These are phyloP conservation scores for Rhodomyrtus psidioides DNA, from an alignment of 441 rosid genomes.

Conservation along the genomic window DNA sequence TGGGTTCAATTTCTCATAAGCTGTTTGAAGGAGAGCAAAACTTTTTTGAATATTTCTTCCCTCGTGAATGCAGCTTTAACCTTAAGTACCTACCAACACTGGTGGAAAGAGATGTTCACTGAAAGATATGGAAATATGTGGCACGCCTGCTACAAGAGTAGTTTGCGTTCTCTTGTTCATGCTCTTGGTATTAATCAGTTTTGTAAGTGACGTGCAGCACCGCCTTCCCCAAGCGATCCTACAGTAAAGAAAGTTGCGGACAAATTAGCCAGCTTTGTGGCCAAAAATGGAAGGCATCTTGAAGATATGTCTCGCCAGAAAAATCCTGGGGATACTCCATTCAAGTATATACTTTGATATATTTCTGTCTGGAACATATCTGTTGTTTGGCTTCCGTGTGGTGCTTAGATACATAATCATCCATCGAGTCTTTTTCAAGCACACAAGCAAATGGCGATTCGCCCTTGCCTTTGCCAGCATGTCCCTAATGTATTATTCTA, in stretches of 20 bases:
- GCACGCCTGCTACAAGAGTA: conserved; percentile 83
- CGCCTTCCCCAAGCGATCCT: conserved; percentile 74
- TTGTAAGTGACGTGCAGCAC: conserved; percentile 99
- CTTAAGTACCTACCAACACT: conserved; percentile 70
- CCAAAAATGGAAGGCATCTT: conserved; percentile 92
- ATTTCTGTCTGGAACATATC: background rate
- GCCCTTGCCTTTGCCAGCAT: background rate
- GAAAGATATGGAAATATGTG: conserved; percentile 47
- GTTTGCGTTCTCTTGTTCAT: conserved; percentile 96
- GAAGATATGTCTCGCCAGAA: conserved; percentile 84
- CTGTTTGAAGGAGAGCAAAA: conserved; percentile 35
- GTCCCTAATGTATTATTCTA: background rate
- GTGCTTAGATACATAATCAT: background rate
- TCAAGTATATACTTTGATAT: conserved; percentile 49
- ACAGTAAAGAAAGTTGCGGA: conserved; percentile 97
- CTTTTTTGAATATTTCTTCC: conserved; percentile 73
- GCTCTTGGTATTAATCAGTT: conserved; percentile 97
- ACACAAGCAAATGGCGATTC: background rate
- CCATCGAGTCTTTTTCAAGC: background rate
- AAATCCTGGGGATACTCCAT: conserved; percentile 94
- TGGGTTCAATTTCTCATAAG: conserved; percentile 17
- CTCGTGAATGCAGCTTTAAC: conserved; percentile 93
- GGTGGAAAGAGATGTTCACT: conserved; percentile 91
- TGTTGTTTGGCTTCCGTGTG: background rate
- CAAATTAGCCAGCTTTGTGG: conserved; percentile 95